Percentiles rank a stretch among this genome's conserved stretches.
Evolutionary conservation across 495 filamentous ascomycete species (phyloP).

Genomic region (Schizothecium vesticola): DNA sequence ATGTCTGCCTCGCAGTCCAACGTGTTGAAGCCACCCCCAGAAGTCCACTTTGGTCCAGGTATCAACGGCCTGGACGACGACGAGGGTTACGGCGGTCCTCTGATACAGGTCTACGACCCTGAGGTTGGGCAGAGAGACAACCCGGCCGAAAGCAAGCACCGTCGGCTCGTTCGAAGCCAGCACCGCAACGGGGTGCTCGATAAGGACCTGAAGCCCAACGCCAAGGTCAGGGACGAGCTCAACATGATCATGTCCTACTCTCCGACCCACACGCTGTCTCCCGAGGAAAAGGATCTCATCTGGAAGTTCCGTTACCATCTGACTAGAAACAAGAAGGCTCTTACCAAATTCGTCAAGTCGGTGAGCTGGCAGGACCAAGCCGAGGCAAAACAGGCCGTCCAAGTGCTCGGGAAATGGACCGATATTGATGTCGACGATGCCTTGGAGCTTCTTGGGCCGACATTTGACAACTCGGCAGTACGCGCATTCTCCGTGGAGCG

Average conservation of each 20-base stretch:
- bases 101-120: conserved; percentile 87
- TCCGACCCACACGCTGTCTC: conserved; percentile 77
- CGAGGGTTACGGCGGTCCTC: conserved; percentile 46
- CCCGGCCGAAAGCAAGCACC: conserved; percentile 92
- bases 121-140: conserved; percentile 86
- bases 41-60: conserved; percentile 76
- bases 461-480: conserved; percentile 81
- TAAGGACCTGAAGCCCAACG: conserved; percentile 89
- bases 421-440: conserved; percentile 98
- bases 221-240: conserved; percentile 91
- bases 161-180: conserved; percentile 76
- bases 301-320: conserved; percentile 97
- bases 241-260: conserved; percentile 89
- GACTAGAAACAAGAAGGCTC: conserved; percentile 82
- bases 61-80: conserved; percentile 61
- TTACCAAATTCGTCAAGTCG: conserved; percentile 97
- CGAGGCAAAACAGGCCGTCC: conserved; percentile 82
- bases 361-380: conserved; percentile 87
- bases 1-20: conserved; percentile 59
- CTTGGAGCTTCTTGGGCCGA: conserved; percentile 86
- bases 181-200: conserved; percentile 91
- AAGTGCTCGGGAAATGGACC: conserved; percentile 88
- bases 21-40: conserved; percentile 68
- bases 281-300: conserved; percentile 89
- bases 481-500: conserved; percentile 91